Base-by-base conservation (phyloP, 139 green algal species). In the Eudorina sp. region DNA sequence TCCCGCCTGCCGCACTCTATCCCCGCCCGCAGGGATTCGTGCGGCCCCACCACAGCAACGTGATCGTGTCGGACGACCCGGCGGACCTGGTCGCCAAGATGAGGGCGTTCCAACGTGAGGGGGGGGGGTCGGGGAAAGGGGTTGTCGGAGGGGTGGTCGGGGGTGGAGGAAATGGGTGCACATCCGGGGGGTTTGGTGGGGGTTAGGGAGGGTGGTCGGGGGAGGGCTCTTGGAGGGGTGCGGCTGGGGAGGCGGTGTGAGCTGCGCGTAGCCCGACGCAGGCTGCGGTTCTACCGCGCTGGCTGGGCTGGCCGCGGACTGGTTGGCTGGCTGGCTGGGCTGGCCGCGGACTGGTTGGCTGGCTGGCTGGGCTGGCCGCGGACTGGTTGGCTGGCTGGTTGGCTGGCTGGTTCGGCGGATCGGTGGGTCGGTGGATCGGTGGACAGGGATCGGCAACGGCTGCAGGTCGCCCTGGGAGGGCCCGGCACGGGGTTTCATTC, bases 31-130 rank as follows among this genome's bases (percentile, higher is more conserved):
- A 92, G 87, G 89, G 91, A 8, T 94, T 92, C 40, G 60, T 92
- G 3, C 85, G 69, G 25, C 6, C 55, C 4, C 51, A 83, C 23
- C 55, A 92, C 82, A 81, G 90, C 18, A 89, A 86, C n/a, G 4
- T 94, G 25, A n/a, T 92, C 23, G 89, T 94, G 14, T 88, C 80
- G 6, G 60, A 60, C 3, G 84, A 92, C 45, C 77, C 91, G 0
- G 78, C 66, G 43, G 70, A 94, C 64, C 72, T 94, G 27, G 8
- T 94, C 23, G 18, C 77, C 8, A 58, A 66, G 55, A 89, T 94
- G 89, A n/a, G 84, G 3, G 31, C 64, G 31, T 92, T 88, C 80
- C 70, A 83, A 58, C 38, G 88, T 91, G 53, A 51, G 76, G 41
- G 3, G 25, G 27, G 18, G 45, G 0, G 27, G 27, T 8, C 34